phyloP scores from a whole-genome alignment of 1,139 yeast genomes.

The Kurtzmaniella quercitrusa region DNA sequence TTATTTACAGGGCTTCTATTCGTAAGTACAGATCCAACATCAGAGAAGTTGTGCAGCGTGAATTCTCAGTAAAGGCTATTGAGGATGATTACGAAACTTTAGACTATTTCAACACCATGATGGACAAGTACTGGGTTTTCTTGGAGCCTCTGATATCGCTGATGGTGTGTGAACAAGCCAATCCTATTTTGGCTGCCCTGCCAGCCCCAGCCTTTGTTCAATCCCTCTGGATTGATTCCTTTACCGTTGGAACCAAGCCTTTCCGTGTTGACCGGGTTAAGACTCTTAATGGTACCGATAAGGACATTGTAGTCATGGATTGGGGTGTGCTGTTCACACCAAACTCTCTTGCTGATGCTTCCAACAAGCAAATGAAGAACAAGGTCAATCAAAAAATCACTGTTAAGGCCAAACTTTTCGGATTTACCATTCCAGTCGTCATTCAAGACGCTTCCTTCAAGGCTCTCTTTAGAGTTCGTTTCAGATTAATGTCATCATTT shows the following conservation, averaged over 20 bases:
- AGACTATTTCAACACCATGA: slow-evolving; percentile 89
- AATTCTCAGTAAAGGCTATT: slow-evolving; percentile 70
- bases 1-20: slow-evolving; percentile 78
- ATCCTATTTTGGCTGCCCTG: slow-evolving; percentile 72
- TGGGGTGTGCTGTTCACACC: slow-evolving; percentile 91
- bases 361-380: slow-evolving; percentile 76
- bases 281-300: slow-evolving; percentile 80
- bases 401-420: slow-evolving; percentile 64
- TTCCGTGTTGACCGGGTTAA: slow-evolving; percentile 88
- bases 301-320: slow-evolving; percentile 94
- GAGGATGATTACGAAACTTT: slow-evolving; percentile 88
- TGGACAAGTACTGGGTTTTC: slow-evolving; percentile 87
- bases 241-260: slow-evolving; percentile 93
- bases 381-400: slow-evolving; percentile 78
- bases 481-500: slow-evolving; percentile 84
- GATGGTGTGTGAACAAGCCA: slow-evolving; percentile 79
- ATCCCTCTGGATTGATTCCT: slow-evolving; percentile 77
- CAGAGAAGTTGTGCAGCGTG: slow-evolving; percentile 82
- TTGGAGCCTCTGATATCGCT: slow-evolving; percentile 89
- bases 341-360: slow-evolving; percentile 78
- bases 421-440: slow-evolving; percentile 53
- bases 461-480: slow-evolving; percentile 70
- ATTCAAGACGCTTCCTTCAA: slow-evolving; percentile 61
- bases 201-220: slow-evolving; percentile 82
- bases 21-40: slow-evolving; percentile 71